phyloP scores from a whole-genome alignment of 1,284 basidiomycete genomes.

The Peniophora sp. region DNA sequence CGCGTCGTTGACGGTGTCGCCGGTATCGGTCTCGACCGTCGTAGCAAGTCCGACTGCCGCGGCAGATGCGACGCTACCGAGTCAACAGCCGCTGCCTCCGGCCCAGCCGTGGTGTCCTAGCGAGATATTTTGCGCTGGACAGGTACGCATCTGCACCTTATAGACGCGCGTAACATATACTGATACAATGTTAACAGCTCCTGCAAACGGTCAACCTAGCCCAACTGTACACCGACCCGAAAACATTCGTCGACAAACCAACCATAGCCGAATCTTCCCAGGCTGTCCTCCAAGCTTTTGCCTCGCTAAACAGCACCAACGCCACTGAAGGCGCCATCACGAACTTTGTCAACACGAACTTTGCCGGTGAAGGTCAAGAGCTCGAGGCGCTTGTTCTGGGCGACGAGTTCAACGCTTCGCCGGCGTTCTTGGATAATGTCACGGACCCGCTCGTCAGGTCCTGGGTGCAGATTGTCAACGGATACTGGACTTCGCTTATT shows the following conservation, averaged over 20 bases:
- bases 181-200: conserved; percentile 36
- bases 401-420: conserved; percentile 50
- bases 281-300: conserved; percentile 67
- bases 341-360: conserved; percentile 70
- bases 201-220: conserved; percentile 84
- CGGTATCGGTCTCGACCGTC: not conserved
- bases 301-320: conserved; percentile 33
- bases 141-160: conserved; percentile 34
- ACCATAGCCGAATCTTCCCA: conserved; percentile 55
- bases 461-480: conserved; percentile 73
- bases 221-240: conserved; percentile 70
- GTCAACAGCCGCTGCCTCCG: conserved; percentile 64
- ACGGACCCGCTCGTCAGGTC: conserved; percentile 63
- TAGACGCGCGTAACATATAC: not conserved
- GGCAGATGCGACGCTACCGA: conserved; percentile 47
- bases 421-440: conserved; percentile 68
- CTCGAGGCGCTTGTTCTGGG: conserved; percentile 57
- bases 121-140: conserved; percentile 76
- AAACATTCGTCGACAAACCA: conserved; percentile 90
- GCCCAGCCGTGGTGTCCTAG: conserved; percentile 75
- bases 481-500: conserved; percentile 77
- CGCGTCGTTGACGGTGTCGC: conserved; percentile 29
- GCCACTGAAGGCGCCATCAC: conserved; percentile 54
- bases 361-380: conserved; percentile 81
- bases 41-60: conserved; percentile 58